Evolutionary conservation across 352 stramenopile species (phyloP).

Genomic region (Pythium rhizo-oryzae): DNA sequence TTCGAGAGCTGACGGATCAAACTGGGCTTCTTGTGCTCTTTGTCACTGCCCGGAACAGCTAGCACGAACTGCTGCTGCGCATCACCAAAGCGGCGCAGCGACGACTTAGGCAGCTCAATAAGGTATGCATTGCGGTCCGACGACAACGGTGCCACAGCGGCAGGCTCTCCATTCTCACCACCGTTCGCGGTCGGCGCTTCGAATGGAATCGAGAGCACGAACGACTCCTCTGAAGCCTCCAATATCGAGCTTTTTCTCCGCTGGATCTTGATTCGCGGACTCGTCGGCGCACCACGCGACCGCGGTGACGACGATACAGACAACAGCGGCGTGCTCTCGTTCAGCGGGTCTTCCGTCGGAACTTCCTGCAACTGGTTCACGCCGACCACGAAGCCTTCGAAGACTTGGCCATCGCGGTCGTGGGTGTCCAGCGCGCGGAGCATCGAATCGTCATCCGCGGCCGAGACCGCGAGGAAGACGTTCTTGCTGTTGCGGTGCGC

Average conservation of each 20-base stretch:
- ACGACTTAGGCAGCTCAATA: slow-evolving; percentile 70
- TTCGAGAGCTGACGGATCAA: slow-evolving; percentile 62
- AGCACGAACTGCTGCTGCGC: slow-evolving; percentile 73
- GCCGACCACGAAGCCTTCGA: slow-evolving; percentile 84
- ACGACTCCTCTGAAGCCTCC: slow-evolving; percentile 70
- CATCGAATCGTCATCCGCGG: slow-evolving; percentile 74
- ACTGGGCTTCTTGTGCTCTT: slow-evolving; percentile 54
- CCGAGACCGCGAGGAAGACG: slow-evolving; percentile 77
- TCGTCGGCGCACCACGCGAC: slow-evolving; percentile 24
- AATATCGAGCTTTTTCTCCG: slow-evolving; percentile 75
- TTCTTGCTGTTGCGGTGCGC: slow-evolving; percentile 50
- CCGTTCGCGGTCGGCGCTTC: slow-evolving; percentile 39
- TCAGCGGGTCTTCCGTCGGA: slow-evolving; percentile 29
- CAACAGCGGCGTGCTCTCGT: slow-evolving; percentile 69
- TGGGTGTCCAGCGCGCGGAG: slow-evolving; percentile 67
- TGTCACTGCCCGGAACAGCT: slow-evolving; percentile 63
- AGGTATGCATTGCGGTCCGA: slow-evolving; percentile 71
- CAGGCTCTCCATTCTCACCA: slow-evolving; percentile 16
- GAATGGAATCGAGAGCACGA: slow-evolving; percentile 82
- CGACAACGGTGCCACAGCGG: slow-evolving; percentile 34
- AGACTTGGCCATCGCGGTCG: slow-evolving; percentile 49
- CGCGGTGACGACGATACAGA: slow-evolving; percentile 30
- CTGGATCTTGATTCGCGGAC: slow-evolving; percentile 47
- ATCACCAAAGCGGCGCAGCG: slow-evolving; percentile 37
- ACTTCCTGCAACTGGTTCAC: slow-evolving; percentile 73